Percentiles rank a stretch among this genome's conserved stretches.
Evolutionary conservation across 1,284 basidiomycete genomes (phyloP).

Genomic region (Phaffia rhodozyma): DNA sequence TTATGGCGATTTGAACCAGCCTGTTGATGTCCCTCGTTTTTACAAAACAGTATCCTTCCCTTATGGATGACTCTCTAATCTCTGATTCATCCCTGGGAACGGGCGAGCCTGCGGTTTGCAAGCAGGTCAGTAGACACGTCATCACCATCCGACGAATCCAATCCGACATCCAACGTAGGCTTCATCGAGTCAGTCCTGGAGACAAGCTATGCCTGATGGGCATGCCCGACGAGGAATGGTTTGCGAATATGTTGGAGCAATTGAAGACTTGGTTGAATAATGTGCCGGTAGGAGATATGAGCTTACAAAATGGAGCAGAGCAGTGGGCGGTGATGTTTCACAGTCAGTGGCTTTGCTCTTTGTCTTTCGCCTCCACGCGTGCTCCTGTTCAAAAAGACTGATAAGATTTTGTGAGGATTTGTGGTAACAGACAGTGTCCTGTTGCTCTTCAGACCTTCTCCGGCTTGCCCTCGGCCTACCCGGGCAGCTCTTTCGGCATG

Average conservation of each 20-base stretch:
- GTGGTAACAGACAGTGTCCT: conserved; percentile 31
- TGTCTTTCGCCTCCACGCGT: background rate
- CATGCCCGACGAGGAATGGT: conserved; percentile 32
- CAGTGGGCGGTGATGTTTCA: conserved; percentile 37
- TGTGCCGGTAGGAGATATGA: conserved; percentile 34
- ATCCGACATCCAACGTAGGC: conserved; percentile 34
- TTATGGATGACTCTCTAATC: conserved; percentile 34
- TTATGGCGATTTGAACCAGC: background rate
- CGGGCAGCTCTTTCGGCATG: conserved; percentile 33
- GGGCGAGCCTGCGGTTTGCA: conserved; percentile 34
- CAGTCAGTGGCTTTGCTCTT: conserved; percentile 25
- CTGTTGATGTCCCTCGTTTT: background rate
- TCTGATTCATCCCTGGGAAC: conserved; percentile 25
- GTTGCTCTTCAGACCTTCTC: conserved; percentile 35
- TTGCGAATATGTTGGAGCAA: conserved; percentile 33
- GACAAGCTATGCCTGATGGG: conserved; percentile 2
- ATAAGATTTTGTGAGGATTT: background rate
- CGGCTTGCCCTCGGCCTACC: conserved; percentile 34
- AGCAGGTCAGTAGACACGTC: conserved; percentile 34
- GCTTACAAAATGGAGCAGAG: conserved; percentile 21
- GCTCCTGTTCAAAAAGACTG: background rate
- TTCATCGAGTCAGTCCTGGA: conserved; percentile 22
- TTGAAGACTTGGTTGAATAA: conserved; percentile 34
- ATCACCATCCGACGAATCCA: conserved; percentile 35
- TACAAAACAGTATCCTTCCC: background rate